Evolutionary conservation across 495 filamentous ascomycete genomes (phyloP).

Genomic region (Neurospora sp.): DNA sequence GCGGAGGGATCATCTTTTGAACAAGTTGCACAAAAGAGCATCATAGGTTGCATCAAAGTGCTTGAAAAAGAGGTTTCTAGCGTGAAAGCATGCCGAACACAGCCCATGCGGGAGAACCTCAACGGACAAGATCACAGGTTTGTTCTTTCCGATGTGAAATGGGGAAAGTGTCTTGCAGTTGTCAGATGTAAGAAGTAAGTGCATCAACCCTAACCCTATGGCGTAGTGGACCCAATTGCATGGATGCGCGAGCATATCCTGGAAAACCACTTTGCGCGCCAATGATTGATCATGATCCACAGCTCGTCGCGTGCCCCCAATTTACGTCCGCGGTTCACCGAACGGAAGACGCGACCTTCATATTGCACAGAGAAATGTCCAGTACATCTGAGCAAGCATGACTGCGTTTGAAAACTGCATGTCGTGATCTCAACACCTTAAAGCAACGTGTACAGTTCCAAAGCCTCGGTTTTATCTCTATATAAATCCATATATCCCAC

Average conservation of each 20-base stretch:
- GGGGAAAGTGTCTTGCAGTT: background rate
- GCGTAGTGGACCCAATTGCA: background rate
- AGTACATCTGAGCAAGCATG: background rate
- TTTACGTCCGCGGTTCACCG: too few species aligned
- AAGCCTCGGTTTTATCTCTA: background rate
- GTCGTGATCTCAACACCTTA: background rate
- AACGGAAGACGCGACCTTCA: background rate
- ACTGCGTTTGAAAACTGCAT: background rate
- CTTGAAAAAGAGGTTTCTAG: background rate
- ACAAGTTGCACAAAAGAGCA: background rate
- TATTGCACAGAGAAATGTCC: background rate
- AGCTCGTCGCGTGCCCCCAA: background rate
- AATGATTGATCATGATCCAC: background rate
- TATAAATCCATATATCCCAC: background rate
- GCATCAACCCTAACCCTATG: background rate
- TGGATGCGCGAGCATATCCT: background rate
- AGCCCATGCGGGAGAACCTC: background rate
- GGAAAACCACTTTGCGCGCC: background rate
- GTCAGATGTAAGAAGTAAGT: background rate
- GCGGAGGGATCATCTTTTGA: background rate
- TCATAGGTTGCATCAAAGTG: background rate
- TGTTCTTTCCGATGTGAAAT: background rate
- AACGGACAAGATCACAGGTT: background rate
- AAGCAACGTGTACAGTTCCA: background rate
- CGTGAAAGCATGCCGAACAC: background rate